Conservation (phyloP, 371 early-diverging fungal species). For the Fennellomyces sp. region DNA sequence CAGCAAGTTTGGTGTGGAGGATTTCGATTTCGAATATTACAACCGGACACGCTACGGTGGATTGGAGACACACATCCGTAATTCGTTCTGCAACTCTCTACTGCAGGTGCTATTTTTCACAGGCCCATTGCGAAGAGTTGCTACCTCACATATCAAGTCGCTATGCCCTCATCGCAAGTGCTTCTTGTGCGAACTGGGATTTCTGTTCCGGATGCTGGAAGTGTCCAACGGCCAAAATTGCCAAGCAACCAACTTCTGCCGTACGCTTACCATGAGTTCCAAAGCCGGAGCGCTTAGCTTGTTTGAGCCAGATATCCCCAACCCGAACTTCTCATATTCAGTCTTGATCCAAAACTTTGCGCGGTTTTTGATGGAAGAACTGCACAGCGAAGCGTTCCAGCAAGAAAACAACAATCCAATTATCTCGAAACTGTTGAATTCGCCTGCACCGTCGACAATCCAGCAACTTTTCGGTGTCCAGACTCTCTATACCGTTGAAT, state of each 20-base stretch:
- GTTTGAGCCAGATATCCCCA: slow-evolving; percentile 80
- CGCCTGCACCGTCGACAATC: slow-evolving; percentile 51
- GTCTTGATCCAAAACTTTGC: slow-evolving; percentile 82
- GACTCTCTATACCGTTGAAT: slow-evolving; percentile 63
- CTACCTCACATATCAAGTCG: slow-evolving; percentile 73
- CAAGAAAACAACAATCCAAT: slow-evolving; percentile 26
- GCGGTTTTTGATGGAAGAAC: slow-evolving; percentile 90
- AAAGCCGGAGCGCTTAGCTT: slow-evolving; percentile 79
- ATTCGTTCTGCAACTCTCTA: slow-evolving; percentile 88
- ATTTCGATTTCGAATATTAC: slow-evolving; percentile 95
- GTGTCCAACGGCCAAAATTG: slow-evolving; percentile 90
- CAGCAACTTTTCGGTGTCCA: slow-evolving; percentile 78
- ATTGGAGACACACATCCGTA: slow-evolving; percentile 88
- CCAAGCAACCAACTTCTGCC: slow-evolving; percentile 90
- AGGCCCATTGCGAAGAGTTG: slow-evolving; percentile 63
- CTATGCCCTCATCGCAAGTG: slow-evolving; percentile 79
- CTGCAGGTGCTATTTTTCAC: slow-evolving; percentile 85
- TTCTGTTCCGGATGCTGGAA: slow-evolving; percentile 90
- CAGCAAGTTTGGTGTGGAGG: slow-evolving; percentile 92
- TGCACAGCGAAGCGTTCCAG: slow-evolving; percentile 65
- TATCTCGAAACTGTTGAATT: slow-evolving; percentile 16
- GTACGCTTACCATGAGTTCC: slow-evolving; percentile 65
- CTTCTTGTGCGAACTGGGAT: slow-evolving; percentile 89
- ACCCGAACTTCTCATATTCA: slow-evolving; percentile 63
- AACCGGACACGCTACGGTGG: slow-evolving; percentile 87